Base-by-base conservation (phyloP, 306 rosid genomes). In the Aeschynomene evenia region DNA sequence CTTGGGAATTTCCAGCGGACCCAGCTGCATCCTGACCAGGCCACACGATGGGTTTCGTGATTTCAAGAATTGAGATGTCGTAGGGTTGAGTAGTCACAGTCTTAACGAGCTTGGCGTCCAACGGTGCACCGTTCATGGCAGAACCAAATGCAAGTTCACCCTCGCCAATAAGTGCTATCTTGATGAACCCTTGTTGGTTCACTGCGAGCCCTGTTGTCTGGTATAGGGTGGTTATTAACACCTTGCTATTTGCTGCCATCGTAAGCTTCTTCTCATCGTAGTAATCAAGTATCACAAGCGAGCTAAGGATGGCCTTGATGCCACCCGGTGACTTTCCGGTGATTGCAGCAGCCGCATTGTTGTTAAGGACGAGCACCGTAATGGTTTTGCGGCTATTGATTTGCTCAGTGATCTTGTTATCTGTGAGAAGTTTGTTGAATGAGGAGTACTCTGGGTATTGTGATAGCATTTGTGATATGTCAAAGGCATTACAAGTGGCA, bases 111-210 rank as follows among this genome's bases (percentile, higher is more conserved):
- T 75, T 72, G 3, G 81, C 14, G 16, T 71, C 40, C 0, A 45
- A 0, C 0, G 65, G 19, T 1, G 85, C 74, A 5, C 82, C 85
- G 8, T 5, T 63, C 0, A 7, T 87, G 2, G 86, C 85, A 0
- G 91, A 82, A 2, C 87, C 87, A 14, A 92, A 89, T 28, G 82
- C 74, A 1, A 87, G 53, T 24, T 77, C 81, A 0, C 89, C 90
- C 22, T 83, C 87, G 3, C 80, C 81, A 2, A 80, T 0, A 0
- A 70, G 29, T 0, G 45, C 21, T 6, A 81, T 83, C 29, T 69
- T 76, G 63, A 92, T 0, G 72, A 84, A 85, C 0, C 98, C 96
- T 48, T 85, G 81, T 0, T 65, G 56, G 24, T 50, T 20, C 0
- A 0, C 6, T 9, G 98, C 91, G 0, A 22, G 1, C 5, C 96